Conservation (phyloP, 2,329 filamentous ascomycete genomes). For the Metarhizium sp. region DNA sequence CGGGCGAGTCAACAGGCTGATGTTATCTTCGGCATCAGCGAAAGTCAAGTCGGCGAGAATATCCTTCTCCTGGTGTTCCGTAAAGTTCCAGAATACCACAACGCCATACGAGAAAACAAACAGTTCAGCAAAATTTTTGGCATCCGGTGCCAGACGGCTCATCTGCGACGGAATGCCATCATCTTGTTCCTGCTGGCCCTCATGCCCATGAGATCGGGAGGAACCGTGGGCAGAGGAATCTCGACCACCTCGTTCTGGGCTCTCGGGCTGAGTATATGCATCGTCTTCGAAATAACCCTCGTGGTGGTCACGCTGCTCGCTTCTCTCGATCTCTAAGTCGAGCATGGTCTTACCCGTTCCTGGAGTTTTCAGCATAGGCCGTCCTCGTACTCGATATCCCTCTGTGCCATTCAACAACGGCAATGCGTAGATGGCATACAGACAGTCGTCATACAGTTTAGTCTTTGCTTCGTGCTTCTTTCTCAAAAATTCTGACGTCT, state of each 20-base stretch:
- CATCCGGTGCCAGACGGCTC: conserved; percentile 56
- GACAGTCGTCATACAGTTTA: conserved; percentile 94
- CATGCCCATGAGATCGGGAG: conserved; percentile 10
- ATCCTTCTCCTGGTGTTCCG: conserved; percentile 90
- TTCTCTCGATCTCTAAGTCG: conserved; percentile 92
- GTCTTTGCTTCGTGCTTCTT: conserved; percentile 84
- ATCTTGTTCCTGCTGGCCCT: conserved; percentile 21
- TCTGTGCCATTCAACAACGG: conserved; percentile 78
- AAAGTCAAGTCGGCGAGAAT: conserved; percentile 93
- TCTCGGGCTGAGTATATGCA: conserved; percentile 33
- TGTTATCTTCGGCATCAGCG: conserved; percentile 55
- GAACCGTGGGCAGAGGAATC: conserved; percentile 23
- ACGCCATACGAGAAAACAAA: conserved; percentile 97
- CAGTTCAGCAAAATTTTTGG: conserved; percentile 82
- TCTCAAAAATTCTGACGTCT: conserved; percentile 80
- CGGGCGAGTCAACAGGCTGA: conserved; percentile 65
- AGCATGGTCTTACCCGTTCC: conserved; percentile 82
- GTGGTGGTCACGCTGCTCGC: conserved; percentile 79
- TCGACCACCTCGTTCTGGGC: conserved; percentile 20
- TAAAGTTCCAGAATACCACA: conserved; percentile 98
- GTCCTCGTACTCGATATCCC: conserved; percentile 80
- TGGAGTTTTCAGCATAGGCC: conserved; percentile 84
- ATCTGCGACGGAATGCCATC: conserved; percentile 38
- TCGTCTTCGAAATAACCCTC: conserved; percentile 84
- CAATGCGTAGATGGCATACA: conserved; percentile 92